phyloP scores from a whole-genome alignment of 78 protist species.

The Dictyostelium discoideum region DNA sequence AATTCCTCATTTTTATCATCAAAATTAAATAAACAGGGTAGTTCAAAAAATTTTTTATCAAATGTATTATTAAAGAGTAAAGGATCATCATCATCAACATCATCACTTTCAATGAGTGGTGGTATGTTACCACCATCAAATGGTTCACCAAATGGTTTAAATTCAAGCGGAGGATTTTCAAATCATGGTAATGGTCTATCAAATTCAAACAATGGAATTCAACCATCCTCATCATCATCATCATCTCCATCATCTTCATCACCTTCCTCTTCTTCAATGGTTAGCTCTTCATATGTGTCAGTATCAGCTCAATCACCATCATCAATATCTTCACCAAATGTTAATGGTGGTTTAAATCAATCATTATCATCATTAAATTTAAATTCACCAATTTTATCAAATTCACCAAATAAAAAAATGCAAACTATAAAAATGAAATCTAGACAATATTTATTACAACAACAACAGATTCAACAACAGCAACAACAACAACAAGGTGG shows the following conservation, averaged over 20 bases:
- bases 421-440: not conserved
- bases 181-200: not conserved
- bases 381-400: constrained; percentile 36
- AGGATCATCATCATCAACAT: constrained; percentile 10
- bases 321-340: not conserved
- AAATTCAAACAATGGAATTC: not conserved
- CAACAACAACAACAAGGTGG: not conserved
- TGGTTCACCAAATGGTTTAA: constrained; percentile 22
- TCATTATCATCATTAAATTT: constrained; percentile 35
- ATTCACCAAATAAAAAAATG: not conserved
- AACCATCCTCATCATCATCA: not conserved
- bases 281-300: not conserved
- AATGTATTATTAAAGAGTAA: constrained; percentile 43
- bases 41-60: constrained; percentile 43
- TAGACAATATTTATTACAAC: constrained; percentile 7
- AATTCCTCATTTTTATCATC: not conserved
- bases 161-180: not conserved
- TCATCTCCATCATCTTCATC: not conserved
- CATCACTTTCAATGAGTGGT: constrained; percentile 19
- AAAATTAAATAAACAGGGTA: not conserved
- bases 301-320: constrained; percentile 13
- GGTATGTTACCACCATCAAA: constrained; percentile 16
- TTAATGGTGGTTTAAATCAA: not conserved
- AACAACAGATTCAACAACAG: not conserved
- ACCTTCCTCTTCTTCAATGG: not conserved